Evolutionary conservation across 1,139 yeast genomes (phyloP), one percentile per base, ranked within the genome.

Genomic region (Yamadazyma jaroonii): DNA sequence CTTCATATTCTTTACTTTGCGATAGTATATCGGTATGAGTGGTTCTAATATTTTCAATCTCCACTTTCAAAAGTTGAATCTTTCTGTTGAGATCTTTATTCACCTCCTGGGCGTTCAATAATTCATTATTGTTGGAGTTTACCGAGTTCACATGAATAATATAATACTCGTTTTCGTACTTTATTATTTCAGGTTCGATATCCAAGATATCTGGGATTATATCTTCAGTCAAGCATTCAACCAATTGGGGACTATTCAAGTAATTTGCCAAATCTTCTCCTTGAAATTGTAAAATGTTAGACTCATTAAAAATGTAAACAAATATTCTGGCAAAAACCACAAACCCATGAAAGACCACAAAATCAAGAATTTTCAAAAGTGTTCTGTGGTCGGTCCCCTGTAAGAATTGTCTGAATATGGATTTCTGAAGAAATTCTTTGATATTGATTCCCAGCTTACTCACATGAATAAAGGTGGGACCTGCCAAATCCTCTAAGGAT

Each of bases 101-200:
- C 13, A 61, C 53, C 41, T 68, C 76, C 37, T 60, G 56, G 39
- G 70, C 54, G 46, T 66, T 70, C 12, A 61, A 47, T 32, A 71
- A 54, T 41, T 72, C 77, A 42, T 63, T 63, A 35, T 59, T 57
- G 43, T 66, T 69, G 40, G 62, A 61, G 41, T 59, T 67, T 37
- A 70, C 49, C 2, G 72, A 62, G 48, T 68, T 70, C 27, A 71
- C 67, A 42, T 64, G 63, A 23, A 68, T 58, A 39, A 72, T 54
- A 38, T 67, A 68, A 46, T 56, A 70, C 44, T 71, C 76, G 46
- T 72, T 72, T 43, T 71, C 77, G 45, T 64, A 71, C 43, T 61
- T 64, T 43, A 71, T 59, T 9, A 71, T 47, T 9, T 57, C 43
- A 2, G 70, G 67, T 36, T 61, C 56, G 20, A 47, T 45, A 9